phyloP scores from a whole-genome alignment of 257 asterid species.

The Paulownia fortunei region DNA sequence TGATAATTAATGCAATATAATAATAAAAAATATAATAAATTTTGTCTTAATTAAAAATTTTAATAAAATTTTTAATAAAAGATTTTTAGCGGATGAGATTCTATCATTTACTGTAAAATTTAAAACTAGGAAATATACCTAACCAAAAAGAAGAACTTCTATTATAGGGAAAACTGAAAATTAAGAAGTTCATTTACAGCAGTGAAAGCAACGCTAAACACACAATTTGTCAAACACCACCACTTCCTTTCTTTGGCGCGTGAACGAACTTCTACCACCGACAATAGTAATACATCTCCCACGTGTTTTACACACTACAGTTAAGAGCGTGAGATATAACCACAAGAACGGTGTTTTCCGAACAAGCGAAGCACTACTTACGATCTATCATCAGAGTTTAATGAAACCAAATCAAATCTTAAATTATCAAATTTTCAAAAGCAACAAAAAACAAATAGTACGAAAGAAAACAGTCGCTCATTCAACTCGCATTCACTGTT shows the following conservation, averaged over 20 bases:
- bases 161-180: not conserved
- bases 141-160: not conserved
- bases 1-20: too few species aligned
- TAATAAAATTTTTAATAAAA: too few species aligned
- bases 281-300: not conserved
- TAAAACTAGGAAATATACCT: not conserved
- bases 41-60: too few species aligned
- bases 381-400: slow-evolving; percentile 11
- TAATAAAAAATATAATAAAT: too few species aligned
- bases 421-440: slow-evolving; percentile 26
- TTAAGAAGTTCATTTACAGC: not conserved
- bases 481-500: slow-evolving; percentile 45
- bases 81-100: not conserved
- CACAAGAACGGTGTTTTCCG: not conserved
- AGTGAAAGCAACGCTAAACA: not conserved
- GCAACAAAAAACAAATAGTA: not conserved
- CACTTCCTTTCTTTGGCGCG: slow-evolving; percentile 12
- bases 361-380: not conserved
- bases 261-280: not conserved
- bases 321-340: not conserved
- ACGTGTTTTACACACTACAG: not conserved
- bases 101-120: not conserved
- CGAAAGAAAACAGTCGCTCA: slow-evolving; percentile 8
- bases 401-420: slow-evolving; percentile 21
- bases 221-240: not conserved